Evolutionary conservation across 108 stramenopile genomes (phyloP).

Genomic region (Aurantiochytrium sp.): DNA sequence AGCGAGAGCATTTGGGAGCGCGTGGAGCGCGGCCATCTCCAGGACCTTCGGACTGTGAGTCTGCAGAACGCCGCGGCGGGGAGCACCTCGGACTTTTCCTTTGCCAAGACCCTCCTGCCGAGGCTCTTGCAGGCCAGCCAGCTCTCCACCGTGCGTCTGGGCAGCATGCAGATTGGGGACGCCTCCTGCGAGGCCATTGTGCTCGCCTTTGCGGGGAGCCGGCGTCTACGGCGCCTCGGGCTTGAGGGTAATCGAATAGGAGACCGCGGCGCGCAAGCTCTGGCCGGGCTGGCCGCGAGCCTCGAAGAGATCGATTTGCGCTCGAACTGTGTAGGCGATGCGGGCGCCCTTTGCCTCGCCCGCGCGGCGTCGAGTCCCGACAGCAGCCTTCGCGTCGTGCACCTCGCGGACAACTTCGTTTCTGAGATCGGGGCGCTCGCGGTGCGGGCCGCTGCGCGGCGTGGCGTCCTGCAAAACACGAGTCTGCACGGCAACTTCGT

Average conservation of each 20-base stretch:
- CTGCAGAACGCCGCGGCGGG: not conserved
- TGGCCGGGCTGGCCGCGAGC: not conserved
- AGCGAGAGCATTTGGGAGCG: not conserved
- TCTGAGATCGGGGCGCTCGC: not conserved
- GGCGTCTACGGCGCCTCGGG: not conserved
- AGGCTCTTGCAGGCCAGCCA: not conserved
- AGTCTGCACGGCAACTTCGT: not conserved
- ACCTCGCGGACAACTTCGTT: not conserved
- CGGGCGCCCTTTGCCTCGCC: not conserved
- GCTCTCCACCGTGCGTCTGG: not conserved
- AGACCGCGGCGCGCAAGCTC: not conserved
- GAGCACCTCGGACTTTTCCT: not conserved
- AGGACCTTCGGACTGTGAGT: not conserved
- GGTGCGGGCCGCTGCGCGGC: not conserved
- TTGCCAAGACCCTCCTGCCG: not conserved
- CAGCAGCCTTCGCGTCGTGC: not conserved
- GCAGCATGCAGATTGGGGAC: not conserved
- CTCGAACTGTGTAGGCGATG: not conserved
- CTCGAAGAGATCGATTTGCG: not conserved
- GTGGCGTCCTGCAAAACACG: not conserved
- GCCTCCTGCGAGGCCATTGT: not conserved
- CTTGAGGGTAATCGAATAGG: not conserved
- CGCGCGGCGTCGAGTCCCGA: not conserved
- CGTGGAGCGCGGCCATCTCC: not conserved
- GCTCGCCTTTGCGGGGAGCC: not conserved